phyloP scores from a whole-genome alignment of 495 filamentous ascomycete species.

The Sabuloglossum arenarium region DNA sequence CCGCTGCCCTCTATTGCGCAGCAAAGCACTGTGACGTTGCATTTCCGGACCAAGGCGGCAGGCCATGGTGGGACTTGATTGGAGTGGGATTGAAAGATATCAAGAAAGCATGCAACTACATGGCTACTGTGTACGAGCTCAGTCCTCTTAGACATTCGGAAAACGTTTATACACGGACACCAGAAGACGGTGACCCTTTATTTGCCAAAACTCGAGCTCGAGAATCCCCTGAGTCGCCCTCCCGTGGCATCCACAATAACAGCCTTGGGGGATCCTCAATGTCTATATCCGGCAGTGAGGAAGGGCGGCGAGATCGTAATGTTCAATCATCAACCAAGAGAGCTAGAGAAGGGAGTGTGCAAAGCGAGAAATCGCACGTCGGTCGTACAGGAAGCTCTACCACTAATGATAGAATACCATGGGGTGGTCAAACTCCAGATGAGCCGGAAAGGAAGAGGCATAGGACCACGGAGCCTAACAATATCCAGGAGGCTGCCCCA shows the following conservation, averaged over 20 bases:
- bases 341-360: neutral
- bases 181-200: conserved; percentile 12
- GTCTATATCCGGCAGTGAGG: neutral
- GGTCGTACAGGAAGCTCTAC: neutral
- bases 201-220: conserved; percentile 7
- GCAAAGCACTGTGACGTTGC: conserved; percentile 43
- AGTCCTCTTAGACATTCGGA: conserved; percentile 26
- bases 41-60: conserved; percentile 57
- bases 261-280: neutral
- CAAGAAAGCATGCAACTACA: conserved; percentile 40
- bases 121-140: conserved; percentile 56
- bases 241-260: neutral
- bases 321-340: neutral
- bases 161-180: conserved; percentile 17
- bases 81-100: conserved; percentile 40
- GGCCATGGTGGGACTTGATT: conserved; percentile 71
- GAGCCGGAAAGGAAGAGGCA: neutral
- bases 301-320: neutral
- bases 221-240: neutral
- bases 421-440: neutral
- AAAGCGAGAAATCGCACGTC: neutral
- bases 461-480: neutral
- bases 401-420: neutral
- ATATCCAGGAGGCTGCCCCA: neutral
- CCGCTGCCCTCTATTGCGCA: conserved; percentile 71